Evolutionary conservation across 179 eudicot genomes (phyloP), one percentile per base, ranked within the genome.

Genomic region (Silene coronaria): DNA sequence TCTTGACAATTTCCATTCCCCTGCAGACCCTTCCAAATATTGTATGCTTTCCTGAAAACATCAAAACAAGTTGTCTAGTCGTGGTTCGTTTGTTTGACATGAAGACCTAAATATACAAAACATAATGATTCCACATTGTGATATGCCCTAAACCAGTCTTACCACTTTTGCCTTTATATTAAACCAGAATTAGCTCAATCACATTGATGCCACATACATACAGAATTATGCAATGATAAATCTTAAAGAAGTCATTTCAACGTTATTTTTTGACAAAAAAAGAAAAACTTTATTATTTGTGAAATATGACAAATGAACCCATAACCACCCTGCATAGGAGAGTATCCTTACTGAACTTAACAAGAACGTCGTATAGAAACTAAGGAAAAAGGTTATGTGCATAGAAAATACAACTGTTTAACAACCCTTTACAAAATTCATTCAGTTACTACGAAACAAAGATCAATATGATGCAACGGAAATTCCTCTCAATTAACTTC

Each of bases 1-100:
- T 89, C 88, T 95, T 95, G 71, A 95, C 75, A 57, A 95, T 91
- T 81, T 95, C 97, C 97, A 95, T 91, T 79, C 99, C 99, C 69
- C 77, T 85, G 61, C 92, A 88, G 71, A 95, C 90, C 83, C 99
- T 87, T 81, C 99, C 99, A 84, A 95, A 92, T 81, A 95, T 95
- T 17, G 99, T 93, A 84, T 95, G 99, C 69, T 92, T 95, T 26
- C 99, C 99, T 95, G 85, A 24, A 76, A 26, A 74, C 42, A 66
- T 57, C 74, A 74, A 70, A 53, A 53, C 5, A 53, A 14, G 58
- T 17, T 7, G n/a, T 53, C 19, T 53, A 53, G 7, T n/a, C 8
- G 4, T 11, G 17, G 58, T 53, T 53, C 8, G 21, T 53, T 53
- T 53, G 2, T 53, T 53, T 53, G 58, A 53, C 19, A 53, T 53